Evolutionary conservation across 352 stramenopile genomes (phyloP).

Genomic region (Pythium insidiosum): DNA sequence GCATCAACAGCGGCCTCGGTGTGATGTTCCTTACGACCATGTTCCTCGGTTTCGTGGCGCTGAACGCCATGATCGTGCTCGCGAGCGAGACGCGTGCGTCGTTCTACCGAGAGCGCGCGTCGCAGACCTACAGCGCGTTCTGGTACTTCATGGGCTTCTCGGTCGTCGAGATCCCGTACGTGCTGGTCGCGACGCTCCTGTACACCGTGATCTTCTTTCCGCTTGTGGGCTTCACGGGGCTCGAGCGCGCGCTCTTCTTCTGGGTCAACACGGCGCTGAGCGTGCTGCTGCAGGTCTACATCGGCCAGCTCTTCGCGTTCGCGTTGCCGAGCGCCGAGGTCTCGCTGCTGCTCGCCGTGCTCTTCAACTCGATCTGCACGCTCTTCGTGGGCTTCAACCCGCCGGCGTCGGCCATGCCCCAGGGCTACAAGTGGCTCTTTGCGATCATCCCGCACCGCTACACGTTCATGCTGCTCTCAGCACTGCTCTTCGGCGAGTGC

Average conservation of each 20-base stretch:
- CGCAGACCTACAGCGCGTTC: conserved; percentile 72
- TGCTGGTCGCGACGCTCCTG: conserved; percentile 10
- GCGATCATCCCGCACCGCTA: conserved; percentile 16
- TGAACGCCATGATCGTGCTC: conserved; percentile 54
- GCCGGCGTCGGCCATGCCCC: conserved; percentile 13
- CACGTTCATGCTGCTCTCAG: conserved; percentile 13
- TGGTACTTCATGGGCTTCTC: conserved; percentile 59
- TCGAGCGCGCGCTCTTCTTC: conserved; percentile 10
- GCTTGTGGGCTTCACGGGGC: conserved; percentile 20
- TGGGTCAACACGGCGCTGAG: conserved; percentile 7
- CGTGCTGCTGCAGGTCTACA: conserved; percentile 12
- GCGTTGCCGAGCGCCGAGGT: conserved; percentile 16
- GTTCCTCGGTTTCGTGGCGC: conserved; percentile 58
- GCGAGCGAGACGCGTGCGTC: conserved; percentile 64
- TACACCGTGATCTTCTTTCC: conserved; percentile 23
- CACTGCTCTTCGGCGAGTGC: conserved; percentile 16
- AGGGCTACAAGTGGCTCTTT: conserved; percentile 20
- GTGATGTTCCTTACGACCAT: conserved; percentile 67
- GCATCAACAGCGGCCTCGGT: conserved; percentile 27
- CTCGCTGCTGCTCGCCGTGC: conserved; percentile 7
- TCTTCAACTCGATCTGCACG: conserved; percentile 26
- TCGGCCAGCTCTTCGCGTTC: conserved; percentile 15
- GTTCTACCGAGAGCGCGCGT: conserved; percentile 88
- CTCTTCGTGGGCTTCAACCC: conserved; percentile 37
- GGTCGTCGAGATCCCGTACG: conserved; percentile 44